A percentile compares a stretch with the other conserved stretches of the same genome.
Conservation (phyloP, 2,329 filamentous ascomycete genomes). For the Boeremia exigua region DNA sequence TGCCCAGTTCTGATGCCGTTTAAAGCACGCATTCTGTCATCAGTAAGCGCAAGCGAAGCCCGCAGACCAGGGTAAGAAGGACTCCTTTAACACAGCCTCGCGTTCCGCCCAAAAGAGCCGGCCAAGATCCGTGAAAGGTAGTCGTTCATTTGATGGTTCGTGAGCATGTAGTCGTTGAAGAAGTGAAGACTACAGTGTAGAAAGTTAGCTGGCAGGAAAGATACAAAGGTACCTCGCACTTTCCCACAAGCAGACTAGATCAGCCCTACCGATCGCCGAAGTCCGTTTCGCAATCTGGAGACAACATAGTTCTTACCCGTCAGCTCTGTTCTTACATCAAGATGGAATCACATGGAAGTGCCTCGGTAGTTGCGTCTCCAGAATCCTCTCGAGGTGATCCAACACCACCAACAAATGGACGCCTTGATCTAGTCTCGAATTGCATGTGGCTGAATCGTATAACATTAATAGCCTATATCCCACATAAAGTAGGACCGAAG, state of each 20-base stretch:
- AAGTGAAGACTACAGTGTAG: background rate
- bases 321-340: slow-evolving; percentile 2
- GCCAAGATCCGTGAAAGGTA: background rate
- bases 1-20: slow-evolving; percentile 1
- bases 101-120: background rate
- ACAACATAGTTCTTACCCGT: background rate
- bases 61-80: background rate
- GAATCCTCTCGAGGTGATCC: background rate
- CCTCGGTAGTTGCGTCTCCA: background rate
- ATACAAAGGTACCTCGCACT: slow-evolving; percentile 1
- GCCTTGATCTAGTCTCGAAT: background rate
- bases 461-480: no score
- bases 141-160: background rate
- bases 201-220: background rate
- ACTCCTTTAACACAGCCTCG: background rate
- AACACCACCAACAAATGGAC: background rate
- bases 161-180: background rate
- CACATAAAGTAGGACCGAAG: no score
- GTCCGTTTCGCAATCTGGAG: background rate
- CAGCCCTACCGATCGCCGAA: slow-evolving; percentile 2
- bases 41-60: slow-evolving; percentile 12
- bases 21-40: slow-evolving; percentile 4
- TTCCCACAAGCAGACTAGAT: slow-evolving; percentile 7
- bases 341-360: background rate
- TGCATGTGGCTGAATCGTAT: background rate